Conservation (phyloP, 208 protist genomes). For the Trypanosoma melophagium region DNA sequence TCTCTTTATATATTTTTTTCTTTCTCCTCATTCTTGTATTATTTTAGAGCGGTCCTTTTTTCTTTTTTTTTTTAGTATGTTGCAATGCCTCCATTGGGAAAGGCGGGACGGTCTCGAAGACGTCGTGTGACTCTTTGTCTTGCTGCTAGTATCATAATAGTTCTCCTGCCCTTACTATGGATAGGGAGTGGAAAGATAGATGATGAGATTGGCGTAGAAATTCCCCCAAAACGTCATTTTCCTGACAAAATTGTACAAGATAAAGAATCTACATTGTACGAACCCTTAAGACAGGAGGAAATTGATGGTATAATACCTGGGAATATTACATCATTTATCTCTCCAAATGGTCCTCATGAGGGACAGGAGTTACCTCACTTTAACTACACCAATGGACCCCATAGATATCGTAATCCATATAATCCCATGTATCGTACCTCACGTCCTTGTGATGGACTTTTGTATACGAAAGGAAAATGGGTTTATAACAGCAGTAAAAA, state of each 20-base stretch:
- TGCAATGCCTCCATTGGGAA: not conserved
- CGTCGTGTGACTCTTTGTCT: not conserved
- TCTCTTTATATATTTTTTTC: constrained; percentile 1
- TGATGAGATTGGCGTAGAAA: not conserved
- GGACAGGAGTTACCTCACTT: constrained; percentile 14
- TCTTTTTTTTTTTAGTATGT: not conserved
- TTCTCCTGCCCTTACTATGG: not conserved
- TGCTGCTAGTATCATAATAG: not conserved
- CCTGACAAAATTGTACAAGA: not conserved
- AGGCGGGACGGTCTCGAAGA: not conserved
- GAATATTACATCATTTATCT: constrained; percentile 8
- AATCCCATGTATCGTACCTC: constrained; percentile 11
- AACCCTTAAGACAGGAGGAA: constrained; percentile 3
- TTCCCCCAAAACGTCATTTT: not conserved
- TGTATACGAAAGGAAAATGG: constrained; percentile 15
- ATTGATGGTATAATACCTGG: not conserved
- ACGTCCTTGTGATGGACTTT: constrained; percentile 6
- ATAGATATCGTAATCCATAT: constrained; percentile 20
- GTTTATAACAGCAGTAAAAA: constrained; percentile 16
- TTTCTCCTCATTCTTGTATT: constrained; percentile 6
- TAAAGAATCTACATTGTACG: not conserved
- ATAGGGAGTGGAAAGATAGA: not conserved
- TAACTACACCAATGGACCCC: constrained; percentile 6
- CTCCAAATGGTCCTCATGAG: constrained; percentile 9
- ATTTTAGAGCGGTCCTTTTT: not conserved